Evolutionary conservation across 2,329 filamentous ascomycete genomes (phyloP).

Genomic region (Falciphora oryzae): DNA sequence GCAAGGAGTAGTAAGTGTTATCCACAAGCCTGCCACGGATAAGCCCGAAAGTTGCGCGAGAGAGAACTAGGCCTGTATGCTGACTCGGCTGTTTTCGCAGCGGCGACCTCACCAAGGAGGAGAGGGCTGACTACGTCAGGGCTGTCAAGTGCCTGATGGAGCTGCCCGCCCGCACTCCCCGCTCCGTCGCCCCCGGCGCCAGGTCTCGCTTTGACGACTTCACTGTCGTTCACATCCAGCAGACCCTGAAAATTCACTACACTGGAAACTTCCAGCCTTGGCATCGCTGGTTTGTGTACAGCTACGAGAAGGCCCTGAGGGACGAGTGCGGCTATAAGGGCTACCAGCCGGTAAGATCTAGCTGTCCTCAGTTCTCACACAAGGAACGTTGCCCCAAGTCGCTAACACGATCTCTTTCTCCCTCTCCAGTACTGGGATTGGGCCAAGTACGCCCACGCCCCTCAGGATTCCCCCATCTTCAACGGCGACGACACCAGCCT

Average conservation of each 20-base stretch:
- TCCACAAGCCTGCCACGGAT: no score
- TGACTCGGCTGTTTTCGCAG: conserved; percentile 12
- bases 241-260: conserved; percentile 16
- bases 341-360: conserved; percentile 19
- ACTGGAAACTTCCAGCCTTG: conserved; percentile 29
- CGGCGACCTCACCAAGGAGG: conserved; percentile 23
- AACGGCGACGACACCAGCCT: conserved; percentile 41
- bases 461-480: conserved; percentile 41
- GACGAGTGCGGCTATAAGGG: conserved; percentile 24
- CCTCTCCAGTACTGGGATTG: conserved; percentile 40
- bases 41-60: not conserved
- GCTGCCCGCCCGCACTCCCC: conserved; percentile 24
- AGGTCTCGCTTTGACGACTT: conserved; percentile 25
- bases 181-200: conserved; percentile 27
- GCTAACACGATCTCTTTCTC: not conserved
- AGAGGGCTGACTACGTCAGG: conserved; percentile 31
- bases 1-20: conserved; percentile 24
- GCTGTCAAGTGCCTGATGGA: conserved; percentile 31
- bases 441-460: conserved; percentile 38
- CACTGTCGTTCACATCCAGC: conserved; percentile 14
- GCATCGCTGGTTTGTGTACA: conserved; percentile 28
- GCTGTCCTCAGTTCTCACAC: conserved; percentile 4
- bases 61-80: not conserved
- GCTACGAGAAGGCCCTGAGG: conserved; percentile 26
- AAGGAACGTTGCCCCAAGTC: no score